These are phyloP conservation scores for Fusarium denticulatum DNA, from an alignment of 2,329 filamentous ascomycete genomes.

Conservation along the genomic window DNA sequence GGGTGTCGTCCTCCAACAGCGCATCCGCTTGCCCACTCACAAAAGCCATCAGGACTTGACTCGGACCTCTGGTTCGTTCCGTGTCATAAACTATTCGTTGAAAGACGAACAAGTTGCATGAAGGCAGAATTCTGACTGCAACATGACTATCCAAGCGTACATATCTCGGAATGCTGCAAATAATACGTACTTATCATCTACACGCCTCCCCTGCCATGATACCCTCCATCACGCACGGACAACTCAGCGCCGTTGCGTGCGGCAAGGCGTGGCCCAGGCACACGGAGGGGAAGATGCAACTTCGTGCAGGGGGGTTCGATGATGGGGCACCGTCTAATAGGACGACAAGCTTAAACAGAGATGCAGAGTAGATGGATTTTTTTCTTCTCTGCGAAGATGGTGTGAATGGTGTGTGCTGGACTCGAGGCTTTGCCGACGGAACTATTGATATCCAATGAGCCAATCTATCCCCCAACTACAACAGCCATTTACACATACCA, in stretches of 20 bases:
- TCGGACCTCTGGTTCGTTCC: background rate
- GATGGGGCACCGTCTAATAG: slow-evolving; percentile 58
- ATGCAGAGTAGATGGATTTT: slow-evolving; percentile 28
- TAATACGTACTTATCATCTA: slow-evolving; percentile 8
- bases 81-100: slow-evolving; percentile 7
- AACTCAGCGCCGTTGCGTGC: slow-evolving; percentile 44
- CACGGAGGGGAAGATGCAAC: slow-evolving; percentile 33
- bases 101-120: slow-evolving; percentile 6
- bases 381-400: slow-evolving; percentile 21
- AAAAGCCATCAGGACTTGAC: slow-evolving; percentile 19
- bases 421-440: slow-evolving; percentile 7
- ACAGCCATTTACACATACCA: background rate
- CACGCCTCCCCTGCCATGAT: slow-evolving; percentile 33
- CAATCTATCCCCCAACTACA: slow-evolving; percentile 10
- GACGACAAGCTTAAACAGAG: slow-evolving; percentile 35
- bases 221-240: slow-evolving; percentile 47
- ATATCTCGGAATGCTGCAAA: slow-evolving; percentile 12
- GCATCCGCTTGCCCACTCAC: slow-evolving; percentile 19
- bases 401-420: slow-evolving; percentile 29
- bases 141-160: slow-evolving; percentile 34
- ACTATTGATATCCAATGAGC: slow-evolving; percentile 23
- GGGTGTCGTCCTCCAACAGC: slow-evolving; percentile 27
- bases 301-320: slow-evolving; percentile 46
- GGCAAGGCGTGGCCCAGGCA: slow-evolving; percentile 39
- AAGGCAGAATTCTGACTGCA: slow-evolving; percentile 10